Percentiles rank a stretch among this genome's conserved stretches.
Conservation (phyloP, 192 early-diverging fungal species). For the Coemansia umbellata region DNA sequence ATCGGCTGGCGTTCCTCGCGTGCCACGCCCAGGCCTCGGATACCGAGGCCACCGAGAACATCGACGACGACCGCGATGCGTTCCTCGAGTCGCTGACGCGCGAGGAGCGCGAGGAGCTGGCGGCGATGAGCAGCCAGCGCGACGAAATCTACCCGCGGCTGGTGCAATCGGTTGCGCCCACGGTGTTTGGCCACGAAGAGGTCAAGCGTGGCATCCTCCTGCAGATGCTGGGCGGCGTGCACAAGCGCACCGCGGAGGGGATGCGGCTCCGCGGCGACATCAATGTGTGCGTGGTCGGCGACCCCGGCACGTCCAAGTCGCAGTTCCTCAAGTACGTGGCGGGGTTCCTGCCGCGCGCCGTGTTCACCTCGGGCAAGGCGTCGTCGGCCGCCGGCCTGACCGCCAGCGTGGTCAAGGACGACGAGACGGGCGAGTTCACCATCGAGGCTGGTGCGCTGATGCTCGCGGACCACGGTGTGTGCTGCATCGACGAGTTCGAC, state of each 20-base stretch:
- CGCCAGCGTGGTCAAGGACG: slow-evolving; percentile 91
- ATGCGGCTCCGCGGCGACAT: slow-evolving; percentile 96
- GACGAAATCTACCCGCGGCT: slow-evolving; percentile 70
- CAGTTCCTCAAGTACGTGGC: slow-evolving; percentile 84
- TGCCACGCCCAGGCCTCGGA: slow-evolving; percentile 68
- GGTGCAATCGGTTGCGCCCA: slow-evolving; percentile 80
- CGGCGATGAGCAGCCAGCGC: slow-evolving; percentile 61
- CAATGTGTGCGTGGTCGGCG: slow-evolving; percentile 96
- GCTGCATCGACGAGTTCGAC: slow-evolving; percentile 98
- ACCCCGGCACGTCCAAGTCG: slow-evolving; percentile 91
- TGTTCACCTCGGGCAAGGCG: slow-evolving; percentile 96
- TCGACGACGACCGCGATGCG: slow-evolving; percentile 60
- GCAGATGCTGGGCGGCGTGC: slow-evolving; percentile 93
- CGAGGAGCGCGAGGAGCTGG: slow-evolving; percentile 74
- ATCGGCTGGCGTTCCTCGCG: slow-evolving; percentile 86
- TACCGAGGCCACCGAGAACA: slow-evolving; percentile 31
- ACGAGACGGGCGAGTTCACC: slow-evolving; percentile 96
- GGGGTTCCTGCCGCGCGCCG: slow-evolving; percentile 84
- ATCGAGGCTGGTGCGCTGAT: slow-evolving; percentile 97
- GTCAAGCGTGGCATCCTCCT: slow-evolving; percentile 94
- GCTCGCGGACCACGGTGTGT: slow-evolving; percentile 98
- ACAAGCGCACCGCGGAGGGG: slow-evolving; percentile 88
- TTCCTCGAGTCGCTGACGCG: slow-evolving; percentile 62
- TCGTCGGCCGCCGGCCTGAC: slow-evolving; percentile 95
- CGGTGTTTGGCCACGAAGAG: slow-evolving; percentile 89